Base-by-base conservation (phyloP, 1,284 basidiomycete genomes). In the Moesziomyces antarcticus region DNA sequence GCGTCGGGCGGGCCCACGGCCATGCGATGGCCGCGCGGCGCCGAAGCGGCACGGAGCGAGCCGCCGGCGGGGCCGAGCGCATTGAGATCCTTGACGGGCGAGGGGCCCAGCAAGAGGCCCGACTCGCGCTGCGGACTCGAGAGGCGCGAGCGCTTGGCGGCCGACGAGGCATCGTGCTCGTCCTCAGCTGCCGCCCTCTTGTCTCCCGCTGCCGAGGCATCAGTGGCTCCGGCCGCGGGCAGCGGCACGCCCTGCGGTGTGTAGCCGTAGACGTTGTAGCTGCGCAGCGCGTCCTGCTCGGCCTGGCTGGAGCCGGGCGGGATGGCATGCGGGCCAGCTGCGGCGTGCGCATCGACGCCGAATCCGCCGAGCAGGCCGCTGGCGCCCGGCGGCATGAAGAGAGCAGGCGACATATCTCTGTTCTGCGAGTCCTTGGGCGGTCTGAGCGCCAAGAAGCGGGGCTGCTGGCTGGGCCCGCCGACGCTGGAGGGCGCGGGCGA, bases 81-180 rank as follows among this genome's bases (percentile, higher is more conserved):
- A 50, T 82, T 82, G 45, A 83, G 67, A 43, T 83, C 81, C 56
- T 74, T 81, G 61, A 83, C 81, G 7, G 77, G 78, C 54, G 79
- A 75, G 14, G 68, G 73, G 37, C 64, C 78, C 21, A 75, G 40
- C 44, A 58, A n/a, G 40, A 61, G 54, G 30, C 56, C 56, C 20
- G 56, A 52, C 8, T 63, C 60, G 11, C 66, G 71, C 27, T 53
- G 52, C 3, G 71, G 66, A 16, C 66, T 74, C 1, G 45, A 53
- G 30, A 71, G n/a, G 30, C 73, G 58, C n/a, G 68, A 64, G 20
- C 63, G 68, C 56, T 75, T 73, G n/a, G 65, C 57, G 41, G 59
- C 63, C 4, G 69, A 63, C 6, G 50, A 42, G 35, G 25, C 50
- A 14, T 63, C 64, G 22, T 57, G 54, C 9, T 69, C 73, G 27